Percentiles rank a stretch among this genome's conserved stretches.
Evolutionary conservation across 2,329 filamentous ascomycete species (phyloP).

Genomic region (Trichophyton mentagrophytes): DNA sequence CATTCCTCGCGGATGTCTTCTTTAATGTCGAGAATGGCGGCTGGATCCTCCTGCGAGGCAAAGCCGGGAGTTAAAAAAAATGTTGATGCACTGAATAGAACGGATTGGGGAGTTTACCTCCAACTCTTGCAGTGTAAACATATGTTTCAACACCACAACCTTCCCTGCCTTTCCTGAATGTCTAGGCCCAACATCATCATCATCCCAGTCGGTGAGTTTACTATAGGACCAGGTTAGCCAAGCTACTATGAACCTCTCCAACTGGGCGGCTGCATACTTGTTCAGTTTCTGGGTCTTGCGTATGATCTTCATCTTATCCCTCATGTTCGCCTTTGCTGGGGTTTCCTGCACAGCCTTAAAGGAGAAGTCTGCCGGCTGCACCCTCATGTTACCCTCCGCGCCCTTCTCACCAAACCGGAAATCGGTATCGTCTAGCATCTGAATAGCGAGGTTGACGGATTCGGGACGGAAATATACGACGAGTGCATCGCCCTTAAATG

Average conservation of each 20-base stretch:
- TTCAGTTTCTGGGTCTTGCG: slow-evolving; percentile 83
- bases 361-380: slow-evolving; percentile 73
- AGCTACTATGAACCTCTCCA: background rate
- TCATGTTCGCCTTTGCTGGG: slow-evolving; percentile 39
- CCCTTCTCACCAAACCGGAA: slow-evolving; percentile 53
- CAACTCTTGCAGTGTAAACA: slow-evolving; percentile 80
- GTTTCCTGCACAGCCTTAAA: slow-evolving; percentile 79
- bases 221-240: slow-evolving; percentile 31
- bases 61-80: background rate
- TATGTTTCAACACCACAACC: slow-evolving; percentile 75
- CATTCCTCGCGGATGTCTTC: slow-evolving; percentile 89
- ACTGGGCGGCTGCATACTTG: slow-evolving; percentile 26
- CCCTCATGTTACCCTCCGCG: slow-evolving; percentile 54
- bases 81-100: background rate
- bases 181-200: slow-evolving; percentile 58
- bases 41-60: slow-evolving; percentile 52
- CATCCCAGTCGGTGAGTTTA: slow-evolving; percentile 88
- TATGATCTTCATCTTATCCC: slow-evolving; percentile 80
- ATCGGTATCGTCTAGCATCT: slow-evolving; percentile 45
- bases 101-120: slow-evolving; percentile 34
- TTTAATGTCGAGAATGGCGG: slow-evolving; percentile 77
- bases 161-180: slow-evolving; percentile 56
- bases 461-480: slow-evolving; percentile 92
- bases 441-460: slow-evolving; percentile 58
- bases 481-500: slow-evolving; percentile 86